Base-by-base conservation (phyloP, 2,329 filamentous ascomycete genomes). In the Aspergillus tamarii region DNA sequence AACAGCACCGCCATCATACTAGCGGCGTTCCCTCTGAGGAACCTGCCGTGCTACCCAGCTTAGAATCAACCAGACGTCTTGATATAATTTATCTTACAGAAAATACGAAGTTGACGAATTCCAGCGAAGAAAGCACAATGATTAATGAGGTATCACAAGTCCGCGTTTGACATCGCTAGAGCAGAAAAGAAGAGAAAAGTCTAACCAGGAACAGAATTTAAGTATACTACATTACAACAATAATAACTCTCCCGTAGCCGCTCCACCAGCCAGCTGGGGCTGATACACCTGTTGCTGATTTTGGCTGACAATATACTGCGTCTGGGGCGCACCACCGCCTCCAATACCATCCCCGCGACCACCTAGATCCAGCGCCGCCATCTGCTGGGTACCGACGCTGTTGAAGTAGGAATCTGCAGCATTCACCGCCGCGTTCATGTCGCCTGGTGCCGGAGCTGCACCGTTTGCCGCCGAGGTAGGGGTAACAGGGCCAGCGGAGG, bases 331-430 rank as follows among this genome's bases (percentile, higher is more conserved):
- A 26, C 82, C 83, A 36, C 83, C 84, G 56, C 87, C 88, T 23
- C 88, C 88, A 74, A 89, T 90, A 69, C 89, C 89, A 53, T 88
- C 80, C 45, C 88, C 85, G 68, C 87, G 81, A 41, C 89, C 87
- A 69, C 87, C 85, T 63, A 93, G 83, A 62, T 85, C 84, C 86
- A 94, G 87, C 19, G 87, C 85, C 5, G 87, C 88, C 89, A 93
- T 91, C 75, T 91, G 89, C 75, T 89, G 87, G 64, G 82, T 87
- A 1, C 89, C 89, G n/a, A 93, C 84, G 52, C 88, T 90, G 19
- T 91, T 89, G 78, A 97, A 98, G 79, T 97, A 97, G 19, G 90
- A 88, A 73, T 97, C 94, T 11, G 94, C 94, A 60, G 95, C 93
- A 72, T 85, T 91, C 41, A 96, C 88, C 1, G 93, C 93, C 30